phyloP scores from a whole-genome alignment of 768 basidiomycete species.

The Psilocybe azurescens region DNA sequence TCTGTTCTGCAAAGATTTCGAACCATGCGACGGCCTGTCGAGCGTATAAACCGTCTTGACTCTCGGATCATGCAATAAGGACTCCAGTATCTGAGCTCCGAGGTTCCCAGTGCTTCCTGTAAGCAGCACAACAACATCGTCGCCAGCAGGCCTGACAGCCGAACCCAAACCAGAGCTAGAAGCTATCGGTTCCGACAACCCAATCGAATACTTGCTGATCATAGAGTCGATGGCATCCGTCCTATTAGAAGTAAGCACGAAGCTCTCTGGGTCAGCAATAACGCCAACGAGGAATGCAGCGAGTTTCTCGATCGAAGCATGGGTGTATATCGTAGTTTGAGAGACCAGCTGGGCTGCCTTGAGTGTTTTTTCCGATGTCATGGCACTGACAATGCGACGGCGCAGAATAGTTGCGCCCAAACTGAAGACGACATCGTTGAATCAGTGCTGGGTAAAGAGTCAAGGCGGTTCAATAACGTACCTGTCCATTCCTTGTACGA shows the following conservation, averaged over 20 bases:
- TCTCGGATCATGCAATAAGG: constrained; percentile 28
- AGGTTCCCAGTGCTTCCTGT: constrained; percentile 50
- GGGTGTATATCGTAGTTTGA: constrained; percentile 24
- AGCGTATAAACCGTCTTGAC: constrained; percentile 37
- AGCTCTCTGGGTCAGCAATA: constrained; percentile 18
- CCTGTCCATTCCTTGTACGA: constrained; percentile 30
- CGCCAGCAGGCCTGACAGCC: neutral
- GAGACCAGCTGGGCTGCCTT: constrained; percentile 18
- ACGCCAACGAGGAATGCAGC: constrained; percentile 22
- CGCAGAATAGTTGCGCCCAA: constrained; percentile 29
- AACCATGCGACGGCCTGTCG: constrained; percentile 28
- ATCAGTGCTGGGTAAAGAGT: neutral
- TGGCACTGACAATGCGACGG: constrained; percentile 24
- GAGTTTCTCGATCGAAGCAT: constrained; percentile 23
- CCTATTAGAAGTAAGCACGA: constrained; percentile 11
- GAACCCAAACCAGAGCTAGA: neutral
- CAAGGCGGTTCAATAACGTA: neutral
- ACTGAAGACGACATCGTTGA: constrained; percentile 3
- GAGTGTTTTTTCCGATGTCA: constrained; percentile 13
- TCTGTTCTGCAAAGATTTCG: neutral
- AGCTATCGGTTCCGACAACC: constrained; percentile 4
- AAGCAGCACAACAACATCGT: constrained; percentile 32
- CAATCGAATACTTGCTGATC: constrained; percentile 22
- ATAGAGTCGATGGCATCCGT: constrained; percentile 25
- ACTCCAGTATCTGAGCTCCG: constrained; percentile 40